phyloP scores from a whole-genome alignment of 768 basidiomycete species.

The Podaxis rugospora region DNA sequence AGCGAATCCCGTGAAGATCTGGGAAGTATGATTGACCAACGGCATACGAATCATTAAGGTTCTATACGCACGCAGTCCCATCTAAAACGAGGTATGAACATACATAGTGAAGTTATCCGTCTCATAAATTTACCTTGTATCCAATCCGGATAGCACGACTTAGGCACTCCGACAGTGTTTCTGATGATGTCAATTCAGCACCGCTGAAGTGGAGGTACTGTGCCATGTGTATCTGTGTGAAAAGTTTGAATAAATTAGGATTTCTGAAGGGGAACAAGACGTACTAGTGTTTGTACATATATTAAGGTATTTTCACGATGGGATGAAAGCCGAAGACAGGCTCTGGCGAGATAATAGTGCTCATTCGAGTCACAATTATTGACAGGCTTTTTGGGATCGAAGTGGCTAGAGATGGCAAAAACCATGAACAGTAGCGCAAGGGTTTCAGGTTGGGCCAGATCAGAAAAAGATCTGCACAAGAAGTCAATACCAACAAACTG shows the following conservation, averaged over 20 bases:
- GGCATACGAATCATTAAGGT: neutral
- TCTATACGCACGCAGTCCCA: slow-evolving; percentile 47
- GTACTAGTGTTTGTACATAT: slow-evolving; percentile 53
- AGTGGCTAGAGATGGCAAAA: slow-evolving; percentile 62
- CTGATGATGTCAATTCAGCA: slow-evolving; percentile 38
- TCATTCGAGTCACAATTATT: slow-evolving; percentile 53
- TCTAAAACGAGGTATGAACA: slow-evolving; percentile 18
- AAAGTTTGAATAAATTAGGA: neutral
- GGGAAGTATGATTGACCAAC: neutral
- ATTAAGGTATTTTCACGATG: slow-evolving; percentile 46
- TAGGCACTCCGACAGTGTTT: slow-evolving; percentile 51
- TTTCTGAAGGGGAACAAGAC: slow-evolving; percentile 15
- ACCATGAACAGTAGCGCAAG: slow-evolving; percentile 62
- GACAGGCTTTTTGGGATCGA: slow-evolving; percentile 46
- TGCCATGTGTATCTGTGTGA: slow-evolving; percentile 32
- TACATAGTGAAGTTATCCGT: neutral
- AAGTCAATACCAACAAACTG: neutral
- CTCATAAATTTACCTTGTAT: slow-evolving; percentile 44
- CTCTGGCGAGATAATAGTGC: slow-evolving; percentile 56
- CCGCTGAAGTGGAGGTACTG: slow-evolving; percentile 58
- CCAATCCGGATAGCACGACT: slow-evolving; percentile 57
- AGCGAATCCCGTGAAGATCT: slow-evolving; percentile 61
- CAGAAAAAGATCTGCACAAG: neutral
- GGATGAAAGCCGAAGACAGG: slow-evolving; percentile 43
- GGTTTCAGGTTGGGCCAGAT: slow-evolving; percentile 16